Conservation (phyloP, 1,284 basidiomycete genomes). For the Leccinum huronense region DNA sequence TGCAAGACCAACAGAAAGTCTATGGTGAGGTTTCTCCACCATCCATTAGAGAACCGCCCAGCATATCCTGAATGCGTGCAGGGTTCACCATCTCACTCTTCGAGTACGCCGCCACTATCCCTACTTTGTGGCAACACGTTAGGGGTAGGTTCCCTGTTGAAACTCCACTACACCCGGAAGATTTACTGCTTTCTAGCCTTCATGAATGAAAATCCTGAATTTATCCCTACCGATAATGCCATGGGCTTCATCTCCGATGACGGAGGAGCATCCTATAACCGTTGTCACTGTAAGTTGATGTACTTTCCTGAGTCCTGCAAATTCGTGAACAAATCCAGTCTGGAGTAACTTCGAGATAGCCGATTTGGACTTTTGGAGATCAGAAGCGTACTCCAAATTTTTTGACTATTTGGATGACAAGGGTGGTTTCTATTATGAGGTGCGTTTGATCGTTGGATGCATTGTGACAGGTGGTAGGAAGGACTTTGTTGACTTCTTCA, state of each 20-base stretch:
- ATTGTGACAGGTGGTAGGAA: not conserved
- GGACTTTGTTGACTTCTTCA: not conserved
- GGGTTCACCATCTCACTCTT: slow-evolving; percentile 85
- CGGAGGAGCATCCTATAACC: slow-evolving; percentile 76
- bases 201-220: slow-evolving; percentile 65
- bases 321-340: slow-evolving; percentile 43
- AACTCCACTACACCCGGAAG: slow-evolving; percentile 1
- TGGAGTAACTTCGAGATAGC: slow-evolving; percentile 94
- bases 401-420: slow-evolving; percentile 81
- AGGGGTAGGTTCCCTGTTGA: slow-evolving; percentile 46
- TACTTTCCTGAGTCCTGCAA: not conserved
- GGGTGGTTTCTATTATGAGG: slow-evolving; percentile 95
- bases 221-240: slow-evolving; percentile 70
- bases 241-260: slow-evolving; percentile 84
- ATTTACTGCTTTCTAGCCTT: slow-evolving; percentile 55
- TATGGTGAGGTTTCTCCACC: slow-evolving; percentile 53
- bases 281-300: slow-evolving; percentile 74
- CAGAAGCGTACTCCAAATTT: slow-evolving; percentile 79
- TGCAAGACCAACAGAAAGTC: slow-evolving; percentile 86
- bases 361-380: slow-evolving; percentile 79
- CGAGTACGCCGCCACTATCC: slow-evolving; percentile 85
- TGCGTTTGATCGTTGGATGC: slow-evolving; percentile 6
- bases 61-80: slow-evolving; percentile 22
- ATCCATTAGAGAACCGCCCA: not conserved
- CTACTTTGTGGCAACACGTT: slow-evolving; percentile 79